Percentiles rank a stretch among this genome's conserved stretches.
phyloP scores from a whole-genome alignment of 805 yeast genomes.

The Saturnispora besseyi region DNA sequence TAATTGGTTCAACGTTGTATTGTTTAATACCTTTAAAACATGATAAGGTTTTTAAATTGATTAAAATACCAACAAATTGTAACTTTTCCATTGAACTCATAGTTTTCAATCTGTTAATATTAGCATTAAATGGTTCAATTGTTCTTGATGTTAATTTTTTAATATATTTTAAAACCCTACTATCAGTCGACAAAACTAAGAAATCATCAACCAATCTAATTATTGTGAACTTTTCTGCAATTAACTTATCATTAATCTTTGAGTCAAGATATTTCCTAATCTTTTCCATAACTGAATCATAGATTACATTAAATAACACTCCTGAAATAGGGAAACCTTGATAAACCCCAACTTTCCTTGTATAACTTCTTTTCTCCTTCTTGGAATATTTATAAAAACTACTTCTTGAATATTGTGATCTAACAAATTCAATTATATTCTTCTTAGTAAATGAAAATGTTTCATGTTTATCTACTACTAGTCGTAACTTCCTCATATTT shows the following conservation, averaged over 20 bases:
- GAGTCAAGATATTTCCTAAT: slow-evolving; percentile 15
- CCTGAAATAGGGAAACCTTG: slow-evolving; percentile 81
- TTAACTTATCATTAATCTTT: background rate
- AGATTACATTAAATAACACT: slow-evolving; percentile 62
- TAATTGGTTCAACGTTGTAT: slow-evolving; percentile 12
- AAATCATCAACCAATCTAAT: slow-evolving; percentile 82
- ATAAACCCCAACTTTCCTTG: slow-evolving; percentile 61
- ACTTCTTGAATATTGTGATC: slow-evolving; percentile 46
- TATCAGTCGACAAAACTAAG: slow-evolving; percentile 48
- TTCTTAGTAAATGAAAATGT: slow-evolving; percentile 28
- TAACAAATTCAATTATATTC: slow-evolving; percentile 38
- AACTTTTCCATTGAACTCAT: slow-evolving; percentile 17
- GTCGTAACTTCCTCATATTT: background rate
- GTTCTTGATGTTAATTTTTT: slow-evolving; percentile 27
- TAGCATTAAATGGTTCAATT: slow-evolving; percentile 35
- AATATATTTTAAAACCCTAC: slow-evolving; percentile 25
- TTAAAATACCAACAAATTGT: slow-evolving; percentile 36
- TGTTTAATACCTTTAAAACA: slow-evolving; percentile 26
- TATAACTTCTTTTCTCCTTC: slow-evolving; percentile 25
- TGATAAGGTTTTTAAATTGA: slow-evolving; percentile 28
- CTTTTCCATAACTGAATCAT: slow-evolving; percentile 46
- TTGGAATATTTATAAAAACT: slow-evolving; percentile 30
- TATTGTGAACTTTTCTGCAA: slow-evolving; percentile 27
- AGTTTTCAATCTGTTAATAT: slow-evolving; percentile 34
- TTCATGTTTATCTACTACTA: slow-evolving; percentile 11